Evolutionary conservation across 164 flowering plant genomes (phyloP), one percentile per base, ranked within the genome.

Genomic region (Warburgia ugandensis): DNA sequence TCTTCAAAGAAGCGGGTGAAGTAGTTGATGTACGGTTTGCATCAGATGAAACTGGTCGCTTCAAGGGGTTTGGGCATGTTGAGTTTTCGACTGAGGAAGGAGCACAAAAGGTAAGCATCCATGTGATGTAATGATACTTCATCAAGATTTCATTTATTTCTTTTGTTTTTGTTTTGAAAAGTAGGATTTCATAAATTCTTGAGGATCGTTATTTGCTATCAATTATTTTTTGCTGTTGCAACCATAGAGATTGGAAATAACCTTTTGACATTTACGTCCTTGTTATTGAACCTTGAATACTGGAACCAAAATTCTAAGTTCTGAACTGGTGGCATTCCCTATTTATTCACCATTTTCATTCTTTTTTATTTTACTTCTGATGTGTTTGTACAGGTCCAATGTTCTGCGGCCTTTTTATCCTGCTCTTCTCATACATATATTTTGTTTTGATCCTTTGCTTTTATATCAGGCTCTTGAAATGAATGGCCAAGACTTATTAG

Each of bases 21-120:
- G 50, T 86, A 63, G 78, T 68, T 12, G 85, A 75, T 37, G 67
- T 92, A 2, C 88, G 95, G 17, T 73, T 92, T 35, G 63, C 89
- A 7, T 32, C 60, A 9, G 55, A 70, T 43, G 45, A 39, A 1
- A 92, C 86, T 21, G 86, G 81, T 0, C 54, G 52, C 3, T 75
- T 78, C 38, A 86, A 56, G 62, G 99, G 99, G 14, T 92, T 71
- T 65, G 94, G 86, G 16, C 95, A 92, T 77, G 85, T 88, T 61
- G 95, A 92, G 54, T 92, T 88, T 72, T 74, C 74, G 17, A 61
- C 85, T 10, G 79, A 57, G 12, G 91, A 68, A 55, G 80, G 41
- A n/a, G 96, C 95, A 3, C 59, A 63, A 19, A 76, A 81, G 80
- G 98, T 80, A 50, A 33, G 45, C 11, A 1, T 43, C 23, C 22